Conservation (phyloP, 345 rosid genomes). For the Citrus glauca region DNA sequence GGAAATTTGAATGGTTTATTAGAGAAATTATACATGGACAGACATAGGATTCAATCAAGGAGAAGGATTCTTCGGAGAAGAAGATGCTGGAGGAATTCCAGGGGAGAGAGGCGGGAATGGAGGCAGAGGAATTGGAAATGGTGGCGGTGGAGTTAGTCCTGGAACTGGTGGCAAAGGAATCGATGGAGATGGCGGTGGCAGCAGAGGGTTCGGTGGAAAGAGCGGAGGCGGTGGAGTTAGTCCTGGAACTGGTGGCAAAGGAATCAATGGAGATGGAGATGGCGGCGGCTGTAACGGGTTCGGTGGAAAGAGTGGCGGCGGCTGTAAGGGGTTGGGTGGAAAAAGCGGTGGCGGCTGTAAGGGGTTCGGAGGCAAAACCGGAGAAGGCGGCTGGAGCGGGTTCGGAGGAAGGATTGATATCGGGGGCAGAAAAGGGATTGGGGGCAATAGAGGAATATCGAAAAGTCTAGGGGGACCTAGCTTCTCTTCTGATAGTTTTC, state of each 20-base stretch:
- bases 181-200: slow-evolving; percentile 1
- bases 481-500: slow-evolving; percentile 11
- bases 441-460: slow-evolving; percentile 18
- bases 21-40: slow-evolving; percentile 7
- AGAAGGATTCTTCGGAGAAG: slow-evolving; percentile 24
- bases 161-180: no score
- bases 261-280: no score
- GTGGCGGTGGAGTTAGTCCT: no score
- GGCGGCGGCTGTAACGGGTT: slow-evolving; percentile 9
- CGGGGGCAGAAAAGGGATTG: not conserved
- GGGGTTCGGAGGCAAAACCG: slow-evolving; percentile 26
- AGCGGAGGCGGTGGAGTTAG: no score
- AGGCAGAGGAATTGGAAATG: slow-evolving; percentile 20
- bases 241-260: no score
- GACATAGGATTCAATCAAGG: slow-evolving; percentile 16
- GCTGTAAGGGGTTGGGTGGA: slow-evolving; percentile 15
- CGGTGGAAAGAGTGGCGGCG: slow-evolving; percentile 17
- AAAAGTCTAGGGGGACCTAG: not conserved
- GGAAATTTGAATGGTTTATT: not conserved
- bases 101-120: slow-evolving; percentile 35
- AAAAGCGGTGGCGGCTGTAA: slow-evolving; percentile 26
- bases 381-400: slow-evolving; percentile 29
- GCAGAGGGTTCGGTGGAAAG: not conserved
- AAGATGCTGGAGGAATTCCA: slow-evolving; percentile 39
- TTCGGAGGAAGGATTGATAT: slow-evolving; percentile 14